These are phyloP conservation scores for Amphichorda felina DNA, from an alignment of 2,329 filamentous ascomycete genomes.

Conservation along the genomic window DNA sequence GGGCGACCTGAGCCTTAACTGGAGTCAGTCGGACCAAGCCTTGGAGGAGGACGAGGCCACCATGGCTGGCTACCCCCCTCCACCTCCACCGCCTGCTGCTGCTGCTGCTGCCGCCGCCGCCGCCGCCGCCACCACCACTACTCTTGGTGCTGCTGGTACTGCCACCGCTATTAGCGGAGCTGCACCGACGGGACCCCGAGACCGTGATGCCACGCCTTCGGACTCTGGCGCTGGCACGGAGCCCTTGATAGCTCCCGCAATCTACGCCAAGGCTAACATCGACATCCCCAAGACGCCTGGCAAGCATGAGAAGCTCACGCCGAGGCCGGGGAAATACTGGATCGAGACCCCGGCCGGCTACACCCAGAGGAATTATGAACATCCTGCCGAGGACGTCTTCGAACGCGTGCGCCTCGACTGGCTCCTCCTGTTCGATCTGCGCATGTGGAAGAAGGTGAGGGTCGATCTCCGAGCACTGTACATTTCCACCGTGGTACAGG, in stretches of 20 bases:
- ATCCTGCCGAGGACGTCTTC: slow-evolving; percentile 76
- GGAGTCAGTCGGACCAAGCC: slow-evolving; percentile 48
- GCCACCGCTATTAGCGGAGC: too few species aligned
- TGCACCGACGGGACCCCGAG: slow-evolving; percentile 20
- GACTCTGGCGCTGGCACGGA: slow-evolving; percentile 60
- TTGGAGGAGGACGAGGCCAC: slow-evolving; percentile 69
- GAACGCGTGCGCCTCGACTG: slow-evolving; percentile 85
- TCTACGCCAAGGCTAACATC: slow-evolving; percentile 52
- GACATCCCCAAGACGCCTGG: slow-evolving; percentile 77
- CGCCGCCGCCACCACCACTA: slow-evolving; percentile 8
- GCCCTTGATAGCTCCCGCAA: slow-evolving; percentile 47
- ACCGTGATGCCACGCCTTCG: slow-evolving; percentile 55
- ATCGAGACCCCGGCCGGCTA: slow-evolving; percentile 66
- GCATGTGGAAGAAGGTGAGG: slow-evolving; percentile 93
- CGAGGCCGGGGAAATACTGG: slow-evolving; percentile 74
- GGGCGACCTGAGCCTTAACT: slow-evolving; percentile 35
- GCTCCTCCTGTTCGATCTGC: slow-evolving; percentile 85
- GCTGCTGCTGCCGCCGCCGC: slow-evolving; percentile 6
- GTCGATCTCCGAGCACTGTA: slow-evolving; percentile 87
- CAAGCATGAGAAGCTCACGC: slow-evolving; percentile 31
- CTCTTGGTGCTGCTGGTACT: not conserved
- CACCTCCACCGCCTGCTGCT: slow-evolving; percentile 48
- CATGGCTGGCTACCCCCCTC: slow-evolving; percentile 59
- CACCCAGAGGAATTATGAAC: slow-evolving; percentile 47
- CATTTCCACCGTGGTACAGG: slow-evolving; percentile 90